Conservation (phyloP, 148 eudicot genomes). For the Pharnaceum exiguum region DNA sequence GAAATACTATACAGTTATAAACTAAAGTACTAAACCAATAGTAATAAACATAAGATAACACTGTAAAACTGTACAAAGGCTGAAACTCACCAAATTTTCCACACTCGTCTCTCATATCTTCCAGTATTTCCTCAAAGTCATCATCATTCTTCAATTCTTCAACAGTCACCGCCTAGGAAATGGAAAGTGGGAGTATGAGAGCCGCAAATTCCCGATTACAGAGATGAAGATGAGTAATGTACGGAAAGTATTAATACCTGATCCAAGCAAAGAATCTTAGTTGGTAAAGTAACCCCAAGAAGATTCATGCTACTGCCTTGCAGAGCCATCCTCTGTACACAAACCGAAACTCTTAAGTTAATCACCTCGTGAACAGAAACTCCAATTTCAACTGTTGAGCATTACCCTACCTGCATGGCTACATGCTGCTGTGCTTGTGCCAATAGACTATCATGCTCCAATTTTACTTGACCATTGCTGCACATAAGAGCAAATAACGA, state of each 20-base stretch:
- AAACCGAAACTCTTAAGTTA: not conserved
- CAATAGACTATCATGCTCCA: slow-evolving; percentile 70
- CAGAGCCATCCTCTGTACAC: slow-evolving; percentile 48
- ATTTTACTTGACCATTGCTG: slow-evolving; percentile 60
- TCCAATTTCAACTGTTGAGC: not conserved
- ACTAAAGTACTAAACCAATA: too few species aligned
- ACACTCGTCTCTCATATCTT: slow-evolving; percentile 89
- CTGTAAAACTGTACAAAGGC: not conserved
- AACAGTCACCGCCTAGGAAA: slow-evolving; percentile 50
- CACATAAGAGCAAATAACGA: slow-evolving; percentile 8
- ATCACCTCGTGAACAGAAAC: not conserved
- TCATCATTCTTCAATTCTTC: slow-evolving; percentile 75
- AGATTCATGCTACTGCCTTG: slow-evolving; percentile 49
- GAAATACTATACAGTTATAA: too few species aligned
- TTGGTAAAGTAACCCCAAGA: slow-evolving; percentile 33
- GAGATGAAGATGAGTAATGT: not conserved
- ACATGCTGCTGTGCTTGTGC: slow-evolving; percentile 87
- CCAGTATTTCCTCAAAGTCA: slow-evolving; percentile 84
- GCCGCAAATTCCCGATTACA: not conserved
- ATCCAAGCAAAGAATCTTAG: slow-evolving; percentile 78
- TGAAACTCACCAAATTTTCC: slow-evolving; percentile 80
- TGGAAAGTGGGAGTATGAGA: not conserved
- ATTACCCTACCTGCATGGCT: slow-evolving; percentile 63
- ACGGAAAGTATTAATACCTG: slow-evolving; percentile 39
- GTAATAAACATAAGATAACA: too few species aligned